Evolutionary conservation across 441 rosid species (phyloP).

Genomic region (Populus hybrid): DNA sequence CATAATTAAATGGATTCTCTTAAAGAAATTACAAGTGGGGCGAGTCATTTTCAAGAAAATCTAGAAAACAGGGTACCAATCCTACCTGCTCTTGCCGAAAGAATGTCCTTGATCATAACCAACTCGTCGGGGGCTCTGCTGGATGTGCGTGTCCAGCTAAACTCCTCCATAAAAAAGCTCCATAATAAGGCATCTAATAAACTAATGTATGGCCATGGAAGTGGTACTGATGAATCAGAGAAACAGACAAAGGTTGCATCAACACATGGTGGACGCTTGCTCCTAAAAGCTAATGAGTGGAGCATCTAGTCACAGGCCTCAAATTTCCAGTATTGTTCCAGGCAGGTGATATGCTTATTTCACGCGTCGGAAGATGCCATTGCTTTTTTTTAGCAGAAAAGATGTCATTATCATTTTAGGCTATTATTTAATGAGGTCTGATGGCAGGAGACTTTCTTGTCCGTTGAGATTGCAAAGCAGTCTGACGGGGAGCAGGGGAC

Average conservation of each 20-base stretch:
- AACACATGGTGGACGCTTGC: background rate
- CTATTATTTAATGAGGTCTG: too few species aligned
- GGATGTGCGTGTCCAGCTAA: background rate
- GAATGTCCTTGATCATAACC: background rate
- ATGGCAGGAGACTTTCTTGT: too few species aligned
- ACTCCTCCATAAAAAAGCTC: background rate
- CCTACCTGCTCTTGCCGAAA: background rate
- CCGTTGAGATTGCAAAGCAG: too few species aligned
- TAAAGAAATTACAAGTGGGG: background rate
- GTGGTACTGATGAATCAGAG: background rate
- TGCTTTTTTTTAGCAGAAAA: too few species aligned
- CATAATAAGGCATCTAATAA: background rate
- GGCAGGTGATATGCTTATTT: constrained; percentile 6
- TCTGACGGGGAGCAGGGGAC: too few species aligned
- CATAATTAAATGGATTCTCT: background rate
- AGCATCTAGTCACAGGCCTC: background rate
- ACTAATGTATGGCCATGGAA: background rate
- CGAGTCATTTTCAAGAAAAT: background rate
- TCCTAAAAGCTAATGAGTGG: background rate
- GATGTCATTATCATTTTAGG: too few species aligned
- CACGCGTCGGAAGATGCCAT: background rate
- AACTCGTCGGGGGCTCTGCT: background rate
- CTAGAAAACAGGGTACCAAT: background rate
- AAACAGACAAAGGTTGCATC: background rate
- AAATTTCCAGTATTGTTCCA: background rate